phyloP scores from a whole-genome alignment of 1,284 basidiomycete genomes.

The Moesziomyces aphidis region DNA sequence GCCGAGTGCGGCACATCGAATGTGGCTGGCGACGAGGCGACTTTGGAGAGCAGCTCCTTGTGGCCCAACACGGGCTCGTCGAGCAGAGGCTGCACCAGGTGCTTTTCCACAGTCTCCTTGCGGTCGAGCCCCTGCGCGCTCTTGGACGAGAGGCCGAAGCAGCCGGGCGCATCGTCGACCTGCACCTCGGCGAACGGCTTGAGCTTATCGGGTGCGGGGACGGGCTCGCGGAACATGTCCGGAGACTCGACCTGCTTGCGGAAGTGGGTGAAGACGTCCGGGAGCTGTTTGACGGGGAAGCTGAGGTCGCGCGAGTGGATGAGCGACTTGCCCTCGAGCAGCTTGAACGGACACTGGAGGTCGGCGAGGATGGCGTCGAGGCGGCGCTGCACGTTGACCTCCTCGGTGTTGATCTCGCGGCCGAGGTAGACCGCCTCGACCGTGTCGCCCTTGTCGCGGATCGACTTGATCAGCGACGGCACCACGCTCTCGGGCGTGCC shows the following conservation, averaged over 20 bases:
- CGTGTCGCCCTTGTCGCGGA: conserved; percentile 67
- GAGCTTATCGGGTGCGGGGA: conserved; percentile 41
- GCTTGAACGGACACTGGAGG: conserved; percentile 19
- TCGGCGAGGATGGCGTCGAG: conserved; percentile 10
- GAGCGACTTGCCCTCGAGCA: conserved; percentile 41
- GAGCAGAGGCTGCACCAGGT: conserved; percentile 46
- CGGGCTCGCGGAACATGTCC: conserved; percentile 45
- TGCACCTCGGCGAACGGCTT: conserved; percentile 45
- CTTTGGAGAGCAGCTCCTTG: conserved; percentile 26
- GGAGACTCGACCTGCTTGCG: conserved; percentile 56
- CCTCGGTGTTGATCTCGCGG: conserved; percentile 68
- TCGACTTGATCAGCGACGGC: conserved; percentile 67
- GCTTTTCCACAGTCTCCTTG: conserved; percentile 31
- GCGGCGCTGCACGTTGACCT: conserved; percentile 49
- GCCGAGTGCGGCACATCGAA: conserved; percentile 40
- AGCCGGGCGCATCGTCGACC: conserved; percentile 27
- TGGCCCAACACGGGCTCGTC: conserved; percentile 42
- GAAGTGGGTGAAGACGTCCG: conserved; percentile 63
- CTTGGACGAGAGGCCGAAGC: conserved; percentile 28
- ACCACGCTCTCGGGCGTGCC: conserved; percentile 55
- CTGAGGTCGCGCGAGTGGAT: conserved; percentile 40
- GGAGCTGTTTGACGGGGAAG: conserved; percentile 54
- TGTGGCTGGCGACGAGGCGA: not conserved
- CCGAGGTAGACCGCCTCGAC: conserved; percentile 71
- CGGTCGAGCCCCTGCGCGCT: conserved; percentile 5